phyloP scores from a whole-genome alignment of 805 yeast genomes.

The Ogataea pilisensis region DNA sequence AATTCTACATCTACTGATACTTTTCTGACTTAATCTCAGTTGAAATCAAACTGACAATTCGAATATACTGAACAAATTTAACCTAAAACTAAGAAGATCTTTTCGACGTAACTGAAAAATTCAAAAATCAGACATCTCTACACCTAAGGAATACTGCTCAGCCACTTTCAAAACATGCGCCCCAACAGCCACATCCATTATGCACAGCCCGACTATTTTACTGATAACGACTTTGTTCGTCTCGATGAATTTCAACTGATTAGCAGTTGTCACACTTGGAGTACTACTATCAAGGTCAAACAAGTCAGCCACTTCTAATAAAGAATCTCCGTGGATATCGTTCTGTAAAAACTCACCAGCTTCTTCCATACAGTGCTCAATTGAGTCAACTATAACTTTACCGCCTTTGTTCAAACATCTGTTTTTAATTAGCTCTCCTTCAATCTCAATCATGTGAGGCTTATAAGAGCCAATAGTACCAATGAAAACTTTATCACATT shows the following conservation, averaged over 20 bases:
- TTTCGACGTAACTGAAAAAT: too few relatives aligned
- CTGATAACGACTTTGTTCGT: slow-evolving; percentile 37
- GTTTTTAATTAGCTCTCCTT: slow-evolving; percentile 36
- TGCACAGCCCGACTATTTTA: slow-evolving; percentile 59
- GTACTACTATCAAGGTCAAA: too few relatives aligned
- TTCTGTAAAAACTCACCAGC: slow-evolving; percentile 62
- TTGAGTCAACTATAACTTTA: slow-evolving; percentile 56
- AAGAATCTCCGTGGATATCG: slow-evolving; percentile 33
- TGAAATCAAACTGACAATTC: too few relatives aligned
- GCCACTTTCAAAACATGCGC: slow-evolving; percentile 35
- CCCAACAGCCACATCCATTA: slow-evolving; percentile 60
- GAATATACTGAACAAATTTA: too few relatives aligned
- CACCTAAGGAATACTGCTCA: slow-evolving; percentile 25
- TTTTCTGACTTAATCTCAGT: too few relatives aligned
- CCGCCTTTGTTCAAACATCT: slow-evolving; percentile 32
- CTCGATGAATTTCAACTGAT: slow-evolving; percentile 14
- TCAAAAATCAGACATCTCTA: slow-evolving; percentile 29
- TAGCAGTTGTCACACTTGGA: too few relatives aligned
- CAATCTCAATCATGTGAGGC: slow-evolving; percentile 64
- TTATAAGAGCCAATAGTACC: slow-evolving; percentile 65
- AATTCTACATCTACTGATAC: too few relatives aligned
- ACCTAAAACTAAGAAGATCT: too few relatives aligned
- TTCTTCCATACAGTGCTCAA: slow-evolving; percentile 50
- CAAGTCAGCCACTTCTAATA: slow-evolving; percentile 46
- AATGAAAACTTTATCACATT: slow-evolving; percentile 35